Conservation (phyloP, 2,329 filamentous ascomycete species). For the Verticillium albo-atrum region DNA sequence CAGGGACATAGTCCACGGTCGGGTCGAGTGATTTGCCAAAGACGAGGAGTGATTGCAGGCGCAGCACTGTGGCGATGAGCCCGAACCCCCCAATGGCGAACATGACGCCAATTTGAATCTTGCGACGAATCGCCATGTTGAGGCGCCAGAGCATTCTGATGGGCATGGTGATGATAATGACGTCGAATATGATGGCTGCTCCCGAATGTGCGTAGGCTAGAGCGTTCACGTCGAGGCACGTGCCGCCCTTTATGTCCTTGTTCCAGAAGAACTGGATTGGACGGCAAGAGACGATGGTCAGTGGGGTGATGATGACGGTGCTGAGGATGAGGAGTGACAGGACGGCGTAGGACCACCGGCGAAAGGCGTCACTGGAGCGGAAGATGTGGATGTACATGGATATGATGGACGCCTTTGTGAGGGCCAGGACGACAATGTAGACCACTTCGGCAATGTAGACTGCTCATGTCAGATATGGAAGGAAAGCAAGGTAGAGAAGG, state of each 20-base stretch:
- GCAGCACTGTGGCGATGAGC: slow-evolving; percentile 12
- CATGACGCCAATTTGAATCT: slow-evolving; percentile 21
- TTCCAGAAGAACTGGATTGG: slow-evolving; percentile 23
- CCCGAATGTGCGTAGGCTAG: slow-evolving; percentile 49
- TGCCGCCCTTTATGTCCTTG: slow-evolving; percentile 14
- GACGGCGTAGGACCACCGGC: slow-evolving; percentile 18
- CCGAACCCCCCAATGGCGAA: slow-evolving; percentile 13
- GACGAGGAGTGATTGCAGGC: slow-evolving; percentile 10
- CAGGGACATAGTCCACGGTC: slow-evolving; percentile 12
- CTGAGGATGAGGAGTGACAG: slow-evolving; percentile 18
- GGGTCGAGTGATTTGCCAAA: slow-evolving; percentile 12
- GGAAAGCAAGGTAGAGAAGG: neutral
- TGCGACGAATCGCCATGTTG: slow-evolving; percentile 49
- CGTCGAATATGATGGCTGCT: slow-evolving; percentile 43
- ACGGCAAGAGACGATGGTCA: slow-evolving; percentile 22
- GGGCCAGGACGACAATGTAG: slow-evolving; percentile 21
- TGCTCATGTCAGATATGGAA: neutral
- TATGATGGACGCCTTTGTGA: slow-evolving; percentile 25
- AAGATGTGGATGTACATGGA: slow-evolving; percentile 27
- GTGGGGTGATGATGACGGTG: slow-evolving; percentile 22
- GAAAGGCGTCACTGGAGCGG: slow-evolving; percentile 15
- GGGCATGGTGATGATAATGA: slow-evolving; percentile 47
- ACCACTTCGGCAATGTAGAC: slow-evolving; percentile 19
- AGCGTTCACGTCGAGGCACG: slow-evolving; percentile 35
- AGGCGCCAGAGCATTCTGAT: slow-evolving; percentile 50